Percentiles rank a stretch among this genome's conserved stretches.
phyloP scores from a whole-genome alignment of 441 rosid species.

The Pelargonium fulgidum region DNA sequence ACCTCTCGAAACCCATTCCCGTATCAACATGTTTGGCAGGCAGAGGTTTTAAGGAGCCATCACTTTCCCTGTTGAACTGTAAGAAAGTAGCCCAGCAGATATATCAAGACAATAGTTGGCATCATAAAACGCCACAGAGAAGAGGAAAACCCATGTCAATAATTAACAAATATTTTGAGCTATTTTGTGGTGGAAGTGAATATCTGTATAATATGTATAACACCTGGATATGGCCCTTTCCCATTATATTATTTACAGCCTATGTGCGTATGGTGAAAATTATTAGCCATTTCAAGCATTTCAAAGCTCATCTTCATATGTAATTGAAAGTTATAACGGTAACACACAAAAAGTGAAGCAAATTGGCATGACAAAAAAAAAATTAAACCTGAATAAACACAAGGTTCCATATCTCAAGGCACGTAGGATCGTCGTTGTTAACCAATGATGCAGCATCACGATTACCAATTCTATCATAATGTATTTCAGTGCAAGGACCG shows the following conservation, averaged over 20 bases:
- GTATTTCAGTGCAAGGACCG: conserved; percentile 98
- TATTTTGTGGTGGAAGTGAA: not conserved
- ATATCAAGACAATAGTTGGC: not conserved
- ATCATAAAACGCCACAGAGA: not conserved
- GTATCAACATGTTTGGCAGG: conserved; percentile 99
- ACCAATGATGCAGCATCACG: conserved; percentile 79
- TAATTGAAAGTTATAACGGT: no score
- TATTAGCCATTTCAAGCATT: no score
- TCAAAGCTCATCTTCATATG: no score
- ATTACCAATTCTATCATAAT: conserved; percentile 82
- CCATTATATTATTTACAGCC: no score
- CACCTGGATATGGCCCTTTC: no score
- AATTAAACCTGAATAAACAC: conserved; percentile 98
- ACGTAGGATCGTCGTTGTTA: conserved; percentile 95
- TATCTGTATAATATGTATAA: not conserved
- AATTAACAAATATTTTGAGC: not conserved
- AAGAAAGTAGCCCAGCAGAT: not conserved
- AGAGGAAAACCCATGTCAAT: not conserved
- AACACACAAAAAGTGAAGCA: not conserved
- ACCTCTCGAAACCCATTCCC: conserved; percentile 95
- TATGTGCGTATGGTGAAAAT: no score
- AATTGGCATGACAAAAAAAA: not conserved
- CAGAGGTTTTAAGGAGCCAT: conserved; percentile 73
- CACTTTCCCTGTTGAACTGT: conserved; percentile 91
- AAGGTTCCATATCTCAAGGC: conserved; percentile 97